Base-by-base conservation (phyloP, 257 asterid genomes). In the Hygrophila difformis region DNA sequence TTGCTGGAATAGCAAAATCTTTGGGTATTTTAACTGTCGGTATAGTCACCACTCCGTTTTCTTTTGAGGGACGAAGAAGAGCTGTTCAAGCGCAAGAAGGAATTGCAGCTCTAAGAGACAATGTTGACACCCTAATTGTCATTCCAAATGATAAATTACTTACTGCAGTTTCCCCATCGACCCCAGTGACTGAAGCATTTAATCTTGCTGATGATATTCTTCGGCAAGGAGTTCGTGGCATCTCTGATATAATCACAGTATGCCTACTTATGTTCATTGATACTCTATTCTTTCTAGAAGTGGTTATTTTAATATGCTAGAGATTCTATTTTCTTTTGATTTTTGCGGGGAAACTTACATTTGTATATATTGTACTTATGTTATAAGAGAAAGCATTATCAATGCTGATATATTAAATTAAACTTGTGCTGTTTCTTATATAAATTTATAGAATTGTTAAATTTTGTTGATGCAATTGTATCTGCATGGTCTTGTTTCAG, bases 31-130 rank as follows among this genome's bases (percentile, higher is more conserved):
- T 88, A 63, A 88, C 97, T 20, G 94, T 88, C 46, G 97, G 97
- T 14, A 84, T 88, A 51, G 95, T 88, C 39, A 88, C 97, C 35
- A 78, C 95, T 44, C 97, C 97, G 11, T 88, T 88, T 69, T 76
- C 95, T 47, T 88, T 88, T 14, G 97, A 88, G 81, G 97, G 97
- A 57, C 78, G 97, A 48, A 74, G 92, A 58, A 84, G 95, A 71
- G 81, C 93, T 33, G 81, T 88, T 63, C 97, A 88, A 66, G 95
- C 95, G 59, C 97, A 87, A 62, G 97, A 88, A 84, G 97, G 95
- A 55, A 84, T 84, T 61, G 97, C 95, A 36, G 75, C 89, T 59
- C 63, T 88, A 65, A 74, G 95, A 65, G 94, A 88, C 61, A 88
- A 84, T 51, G 97, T 88, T 18, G 97, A 84, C 72, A 88, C 97